Percentiles rank a stretch among this genome's conserved stretches.
Evolutionary conservation across 441 rosid genomes (phyloP).

Genomic region (Populus tomentosa): DNA sequence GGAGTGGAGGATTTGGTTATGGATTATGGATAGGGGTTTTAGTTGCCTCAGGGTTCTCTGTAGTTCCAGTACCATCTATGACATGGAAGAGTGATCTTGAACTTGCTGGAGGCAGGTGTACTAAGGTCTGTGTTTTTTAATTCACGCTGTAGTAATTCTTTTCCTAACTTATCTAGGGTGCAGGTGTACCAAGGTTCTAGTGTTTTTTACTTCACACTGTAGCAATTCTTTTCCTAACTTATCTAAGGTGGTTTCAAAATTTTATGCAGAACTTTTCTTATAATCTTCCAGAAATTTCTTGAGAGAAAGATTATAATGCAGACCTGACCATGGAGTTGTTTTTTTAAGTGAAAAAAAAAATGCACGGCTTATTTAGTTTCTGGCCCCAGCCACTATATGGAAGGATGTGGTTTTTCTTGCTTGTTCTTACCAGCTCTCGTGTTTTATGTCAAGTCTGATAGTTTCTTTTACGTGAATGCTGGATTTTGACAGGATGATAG

Average conservation of each 20-base stretch:
- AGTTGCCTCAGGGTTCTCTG: conserved; percentile 82
- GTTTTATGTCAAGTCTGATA: background rate
- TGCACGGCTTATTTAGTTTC: background rate
- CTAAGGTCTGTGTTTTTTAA: conserved; percentile 45
- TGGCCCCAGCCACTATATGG: background rate
- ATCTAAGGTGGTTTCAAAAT: background rate
- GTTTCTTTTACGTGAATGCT: conserved; percentile 8
- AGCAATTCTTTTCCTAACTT: background rate
- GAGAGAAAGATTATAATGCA: background rate
- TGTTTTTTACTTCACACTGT: background rate
- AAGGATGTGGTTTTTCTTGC: background rate
- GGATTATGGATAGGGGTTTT: conserved; percentile 87
- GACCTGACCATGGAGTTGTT: background rate
- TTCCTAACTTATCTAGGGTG: background rate
- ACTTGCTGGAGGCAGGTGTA: conserved; percentile 39
- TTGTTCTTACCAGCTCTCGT: background rate
- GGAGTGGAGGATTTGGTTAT: conserved; percentile 85
- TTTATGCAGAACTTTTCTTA: background rate
- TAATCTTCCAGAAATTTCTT: background rate
- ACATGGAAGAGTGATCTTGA: conserved; percentile 67
- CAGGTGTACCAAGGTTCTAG: conserved; percentile 46
- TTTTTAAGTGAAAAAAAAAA: background rate
- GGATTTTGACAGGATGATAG: conserved; percentile 68
- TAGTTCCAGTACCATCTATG: conserved; percentile 67
- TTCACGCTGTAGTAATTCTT: background rate